A percentile compares a stretch with the other conserved stretches of the same genome.
Evolutionary conservation across 441 rosid genomes (phyloP).

Genomic region (Pelargonium australe): DNA sequence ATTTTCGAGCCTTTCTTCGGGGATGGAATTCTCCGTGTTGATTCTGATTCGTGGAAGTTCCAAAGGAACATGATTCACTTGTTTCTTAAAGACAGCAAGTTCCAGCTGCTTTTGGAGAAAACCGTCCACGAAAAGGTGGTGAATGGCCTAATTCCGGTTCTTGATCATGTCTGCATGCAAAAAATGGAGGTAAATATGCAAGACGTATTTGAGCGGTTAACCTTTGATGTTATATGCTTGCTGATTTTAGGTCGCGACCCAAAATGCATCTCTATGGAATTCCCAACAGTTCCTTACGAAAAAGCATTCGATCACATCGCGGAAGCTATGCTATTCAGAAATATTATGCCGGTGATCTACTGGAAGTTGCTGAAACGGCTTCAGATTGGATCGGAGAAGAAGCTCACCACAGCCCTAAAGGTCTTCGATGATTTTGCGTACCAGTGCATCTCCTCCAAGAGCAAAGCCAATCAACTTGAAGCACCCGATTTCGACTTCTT

Average conservation of each 20-base stretch:
- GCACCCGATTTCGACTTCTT: not conserved
- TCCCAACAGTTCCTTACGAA: not conserved
- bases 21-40: slow-evolving; percentile 4
- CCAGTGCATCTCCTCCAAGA: not conserved
- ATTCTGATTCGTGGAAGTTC: too few relatives aligned
- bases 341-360: not conserved
- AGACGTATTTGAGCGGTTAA: not conserved
- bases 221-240: not conserved
- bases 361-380: not conserved
- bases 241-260: not conserved
- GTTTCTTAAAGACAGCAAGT: not conserved
- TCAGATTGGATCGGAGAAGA: not conserved
- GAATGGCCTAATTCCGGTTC: slow-evolving; percentile 7
- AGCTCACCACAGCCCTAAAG: not conserved
- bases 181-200: not conserved
- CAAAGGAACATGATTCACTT: not conserved
- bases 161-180: not conserved
- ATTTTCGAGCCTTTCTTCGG: too few relatives aligned
- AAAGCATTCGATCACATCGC: too few relatives aligned
- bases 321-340: not conserved
- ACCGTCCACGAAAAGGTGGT: slow-evolving; percentile 3
- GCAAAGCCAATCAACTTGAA: not conserved
- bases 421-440: not conserved
- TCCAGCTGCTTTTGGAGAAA: not conserved
- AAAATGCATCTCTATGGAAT: not conserved